Conservation (phyloP, 441 rosid genomes). For the Aleurites moluccanus region DNA sequence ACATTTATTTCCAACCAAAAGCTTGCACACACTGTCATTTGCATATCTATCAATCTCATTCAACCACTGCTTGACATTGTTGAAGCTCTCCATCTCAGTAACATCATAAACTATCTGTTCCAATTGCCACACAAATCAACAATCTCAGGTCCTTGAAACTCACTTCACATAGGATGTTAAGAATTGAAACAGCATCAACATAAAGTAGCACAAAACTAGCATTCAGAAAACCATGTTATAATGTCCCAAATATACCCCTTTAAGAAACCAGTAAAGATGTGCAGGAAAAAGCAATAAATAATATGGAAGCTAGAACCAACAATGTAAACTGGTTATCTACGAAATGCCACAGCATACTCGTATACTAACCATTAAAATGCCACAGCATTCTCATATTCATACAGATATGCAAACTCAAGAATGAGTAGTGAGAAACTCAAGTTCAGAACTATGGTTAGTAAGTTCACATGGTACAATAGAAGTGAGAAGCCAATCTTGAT, state of each 20-base stretch:
- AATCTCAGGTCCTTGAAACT: conserved; percentile 11
- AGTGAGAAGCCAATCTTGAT: neutral
- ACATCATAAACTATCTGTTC: conserved; percentile 85
- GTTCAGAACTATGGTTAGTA: neutral
- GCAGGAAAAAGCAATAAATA: neutral
- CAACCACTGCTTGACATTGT: conserved; percentile 94
- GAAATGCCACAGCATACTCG: neutral
- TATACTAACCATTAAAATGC: neutral
- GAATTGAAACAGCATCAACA: neutral
- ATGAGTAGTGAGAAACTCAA: neutral
- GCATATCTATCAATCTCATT: conserved; percentile 87
- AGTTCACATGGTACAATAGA: neutral
- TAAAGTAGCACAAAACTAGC: neutral
- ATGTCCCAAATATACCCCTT: neutral
- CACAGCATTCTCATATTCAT: neutral
- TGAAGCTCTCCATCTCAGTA: conserved; percentile 95
- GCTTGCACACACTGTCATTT: conserved; percentile 86
- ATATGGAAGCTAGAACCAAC: neutral
- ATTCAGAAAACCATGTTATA: neutral
- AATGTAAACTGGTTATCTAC: neutral
- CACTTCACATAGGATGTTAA: neutral
- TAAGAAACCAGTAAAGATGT: neutral
- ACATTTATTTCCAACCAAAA: conserved; percentile 86
- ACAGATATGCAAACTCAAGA: neutral
- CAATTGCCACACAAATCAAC: conserved; percentile 8